A percentile compares a stretch with the other conserved stretches of the same genome.
These are phyloP conservation scores for Fusarium pseudonygamai DNA, from an alignment of 2,329 filamentous ascomycete genomes.

Conservation along the genomic window DNA sequence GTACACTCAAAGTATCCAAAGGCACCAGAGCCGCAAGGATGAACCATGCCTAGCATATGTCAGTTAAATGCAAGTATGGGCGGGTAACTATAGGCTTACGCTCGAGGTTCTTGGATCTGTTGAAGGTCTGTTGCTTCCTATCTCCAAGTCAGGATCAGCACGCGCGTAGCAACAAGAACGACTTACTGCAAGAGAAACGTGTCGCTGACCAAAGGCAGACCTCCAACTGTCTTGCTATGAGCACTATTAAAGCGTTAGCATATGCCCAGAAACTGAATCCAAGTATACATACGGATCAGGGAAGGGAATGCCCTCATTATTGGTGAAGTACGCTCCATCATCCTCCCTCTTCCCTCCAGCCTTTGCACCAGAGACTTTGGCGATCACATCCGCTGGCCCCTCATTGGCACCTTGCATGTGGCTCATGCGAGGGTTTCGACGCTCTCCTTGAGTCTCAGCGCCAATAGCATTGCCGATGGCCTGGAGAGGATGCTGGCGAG, in stretches of 20 bases:
- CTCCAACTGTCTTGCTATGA: conserved; percentile 5
- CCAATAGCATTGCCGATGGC: conserved; percentile 3
- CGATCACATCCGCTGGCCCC: neutral
- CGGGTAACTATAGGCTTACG: neutral
- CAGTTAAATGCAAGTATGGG: neutral
- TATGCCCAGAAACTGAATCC: neutral
- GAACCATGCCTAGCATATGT: neutral
- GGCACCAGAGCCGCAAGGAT: conserved; percentile 3
- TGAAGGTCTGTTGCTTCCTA: conserved; percentile 9
- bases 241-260: neutral
- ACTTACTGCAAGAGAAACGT: conserved; percentile 5
- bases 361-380: neutral
- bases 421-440: neutral
- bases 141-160: neutral
- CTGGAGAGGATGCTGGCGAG: neutral
- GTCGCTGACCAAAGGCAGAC: neutral
- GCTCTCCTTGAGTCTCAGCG: neutral
- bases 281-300: neutral
- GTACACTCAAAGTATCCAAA: conserved; percentile 9
- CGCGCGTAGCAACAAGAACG: rapidly evolving
- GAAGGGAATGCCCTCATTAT: neutral
- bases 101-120: conserved; percentile 8
- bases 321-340: conserved; percentile 3
- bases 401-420: neutral
- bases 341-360: conserved; percentile 1